Evolutionary conservation across 2,329 filamentous ascomycete species (phyloP), one percentile per base, ranked within the genome.

Genomic region (Nemania sp.): DNA sequence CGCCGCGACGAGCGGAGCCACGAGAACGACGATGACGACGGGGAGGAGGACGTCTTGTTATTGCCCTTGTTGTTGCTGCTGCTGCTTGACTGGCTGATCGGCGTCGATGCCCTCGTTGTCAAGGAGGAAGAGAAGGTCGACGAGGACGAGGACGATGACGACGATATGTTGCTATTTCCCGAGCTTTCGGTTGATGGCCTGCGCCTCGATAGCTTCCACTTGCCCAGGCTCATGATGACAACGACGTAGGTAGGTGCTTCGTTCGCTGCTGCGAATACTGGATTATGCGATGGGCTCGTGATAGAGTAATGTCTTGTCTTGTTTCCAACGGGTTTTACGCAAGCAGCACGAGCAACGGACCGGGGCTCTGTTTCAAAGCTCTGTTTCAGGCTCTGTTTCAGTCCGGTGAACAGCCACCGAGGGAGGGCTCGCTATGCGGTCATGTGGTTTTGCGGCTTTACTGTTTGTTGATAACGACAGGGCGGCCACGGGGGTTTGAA

Each of bases 181-280:
- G 55, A 51, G 53, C 53, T 62, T 17, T 29, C 25, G 6, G 62
- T 52, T 20, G 54, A 58, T 32, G 51, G 51, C 42, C 47, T 58
- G 17, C 62, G 52, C 45, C 59, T 53, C 54, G 59, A 29, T 15
- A 62, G 54, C 42, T 54, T 65, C 57, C 60, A 66, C 47, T 63
- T 65, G 49, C 62, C 51, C 20, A 66, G n/a, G 20, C 54, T 59
- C 62, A 66, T 62, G 15, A 4, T 56, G 48, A 18, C n/a, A 51
- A 47, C 18, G n/a, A n/a, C n/a, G n/a, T n/a, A n/a, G n/a, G 46
- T 57, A 17, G 29, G 45, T 51, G 17, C 11, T 20, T 56, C n/a
- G 25, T 20, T 56, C n/a, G 25, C 17, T 46, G 35, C 21, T 47
- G 10, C 2, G 11, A 11, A 4, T 29, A 13, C 35, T 47, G 13